phyloP scores from a whole-genome alignment of 164 flowering plant species.

The Litsea cubeba region DNA sequence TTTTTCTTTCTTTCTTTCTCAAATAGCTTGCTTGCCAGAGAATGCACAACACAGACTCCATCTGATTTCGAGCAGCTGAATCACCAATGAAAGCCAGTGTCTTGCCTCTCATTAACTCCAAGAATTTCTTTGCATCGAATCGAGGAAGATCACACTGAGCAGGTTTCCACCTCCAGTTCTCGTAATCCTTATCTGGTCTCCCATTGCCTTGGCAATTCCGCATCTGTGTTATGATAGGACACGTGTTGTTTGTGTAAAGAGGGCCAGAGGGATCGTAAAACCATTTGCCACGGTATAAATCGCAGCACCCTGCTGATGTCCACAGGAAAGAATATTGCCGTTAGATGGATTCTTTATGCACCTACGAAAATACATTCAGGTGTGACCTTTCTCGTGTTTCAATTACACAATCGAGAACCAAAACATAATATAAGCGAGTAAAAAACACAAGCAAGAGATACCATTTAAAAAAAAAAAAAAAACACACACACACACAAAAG shows the following conservation, averaged over 20 bases:
- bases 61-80: slow-evolving; percentile 94
- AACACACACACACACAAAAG: not conserved
- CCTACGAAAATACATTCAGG: not conserved
- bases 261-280: slow-evolving; percentile 67
- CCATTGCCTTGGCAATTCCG: slow-evolving; percentile 98
- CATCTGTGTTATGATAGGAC: slow-evolving; percentile 89
- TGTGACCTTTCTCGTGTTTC: not conserved
- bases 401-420: not conserved
- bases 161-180: slow-evolving; percentile 95
- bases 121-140: slow-evolving; percentile 70
- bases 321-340: not conserved
- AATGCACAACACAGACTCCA: slow-evolving; percentile 90
- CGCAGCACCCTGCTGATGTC: slow-evolving; percentile 51
- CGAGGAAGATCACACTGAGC: slow-evolving; percentile 77
- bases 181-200: slow-evolving; percentile 90
- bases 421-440: too few relatives aligned
- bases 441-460: not conserved
- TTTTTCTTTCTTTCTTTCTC: too few relatives aligned
- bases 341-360: not conserved
- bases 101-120: slow-evolving; percentile 90
- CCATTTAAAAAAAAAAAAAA: too few relatives aligned
- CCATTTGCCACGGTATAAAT: slow-evolving; percentile 82
- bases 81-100: slow-evolving; percentile 93
- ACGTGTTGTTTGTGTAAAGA: slow-evolving; percentile 70
- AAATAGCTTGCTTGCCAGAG: slow-evolving; percentile 87